phyloP scores from a whole-genome alignment of 1,284 basidiomycete genomes.

The Trichosporon inkin region DNA sequence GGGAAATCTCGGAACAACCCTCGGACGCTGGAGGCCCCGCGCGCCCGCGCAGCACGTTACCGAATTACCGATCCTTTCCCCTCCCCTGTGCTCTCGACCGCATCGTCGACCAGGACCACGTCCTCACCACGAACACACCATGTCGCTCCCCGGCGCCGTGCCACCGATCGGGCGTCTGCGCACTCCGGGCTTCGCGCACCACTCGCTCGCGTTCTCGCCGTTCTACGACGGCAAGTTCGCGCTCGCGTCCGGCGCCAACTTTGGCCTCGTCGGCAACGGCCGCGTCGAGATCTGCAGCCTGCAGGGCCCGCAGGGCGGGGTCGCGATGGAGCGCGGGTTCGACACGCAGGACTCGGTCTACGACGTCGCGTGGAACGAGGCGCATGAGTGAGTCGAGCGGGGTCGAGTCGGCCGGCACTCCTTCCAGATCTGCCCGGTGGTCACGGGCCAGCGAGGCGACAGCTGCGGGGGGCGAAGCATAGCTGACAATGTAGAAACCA shows the following conservation, averaged over 20 bases:
- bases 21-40: not conserved
- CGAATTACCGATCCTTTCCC: not conserved
- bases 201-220: constrained; percentile 83
- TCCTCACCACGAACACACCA: not conserved
- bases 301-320: not conserved
- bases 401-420: constrained; percentile 17
- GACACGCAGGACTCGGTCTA: constrained; percentile 92
- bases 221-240: constrained; percentile 79
- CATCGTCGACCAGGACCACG: not conserved
- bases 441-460: not conserved
- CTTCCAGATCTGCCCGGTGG: not conserved
- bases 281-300: constrained; percentile 60
- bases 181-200: constrained; percentile 85
- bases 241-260: constrained; percentile 86
- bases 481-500: constrained; percentile 57
- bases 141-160: constrained; percentile 1
- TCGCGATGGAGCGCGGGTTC: constrained; percentile 57
- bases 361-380: constrained; percentile 86
- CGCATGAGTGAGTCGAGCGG: constrained; percentile 66
- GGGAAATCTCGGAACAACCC: not conserved
- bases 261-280: constrained; percentile 92
- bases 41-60: not conserved
- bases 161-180: constrained; percentile 23
- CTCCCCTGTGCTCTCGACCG: not conserved
- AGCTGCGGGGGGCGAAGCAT: not conserved